phyloP scores from a whole-genome alignment of 2,329 filamentous ascomycete genomes.

The Fusarium tricinctum region DNA sequence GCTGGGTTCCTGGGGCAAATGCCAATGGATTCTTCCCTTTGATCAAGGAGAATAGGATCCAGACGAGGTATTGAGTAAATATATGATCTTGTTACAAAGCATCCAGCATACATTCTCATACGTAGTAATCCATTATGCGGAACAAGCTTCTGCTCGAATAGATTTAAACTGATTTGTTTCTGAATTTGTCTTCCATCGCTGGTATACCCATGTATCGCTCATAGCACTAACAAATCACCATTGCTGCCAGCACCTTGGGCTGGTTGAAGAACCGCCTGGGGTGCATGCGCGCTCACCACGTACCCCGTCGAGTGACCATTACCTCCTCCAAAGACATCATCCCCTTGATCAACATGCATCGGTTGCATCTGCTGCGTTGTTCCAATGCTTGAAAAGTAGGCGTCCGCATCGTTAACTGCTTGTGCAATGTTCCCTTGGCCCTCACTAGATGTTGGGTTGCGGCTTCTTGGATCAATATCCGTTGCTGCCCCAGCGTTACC shows the following conservation, averaged over 20 bases:
- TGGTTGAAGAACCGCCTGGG: conserved; percentile 81
- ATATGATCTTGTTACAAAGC: conserved; percentile 6
- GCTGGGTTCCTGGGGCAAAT: conserved; percentile 11
- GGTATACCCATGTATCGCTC: conserved; percentile 44
- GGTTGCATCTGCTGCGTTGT: conserved; percentile 78
- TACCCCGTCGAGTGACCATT: conserved; percentile 68
- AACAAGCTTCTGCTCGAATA: conserved; percentile 7
- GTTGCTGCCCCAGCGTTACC: conserved; percentile 66
- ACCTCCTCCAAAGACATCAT: conserved; percentile 72
- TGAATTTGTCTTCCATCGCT: conserved; percentile 39
- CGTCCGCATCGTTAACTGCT: conserved; percentile 87
- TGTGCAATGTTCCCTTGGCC: conserved; percentile 69
- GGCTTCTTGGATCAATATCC: conserved; percentile 62
- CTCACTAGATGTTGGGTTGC: conserved; percentile 47
- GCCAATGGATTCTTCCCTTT: conserved; percentile 20
- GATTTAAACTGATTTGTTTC: conserved; percentile 20
- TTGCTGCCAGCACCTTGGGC: conserved; percentile 74
- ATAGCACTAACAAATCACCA: conserved; percentile 79
- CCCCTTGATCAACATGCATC: conserved; percentile 75
- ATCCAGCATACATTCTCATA: not conserved
- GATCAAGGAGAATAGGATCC: conserved; percentile 21
- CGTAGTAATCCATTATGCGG: not conserved
- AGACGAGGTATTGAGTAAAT: conserved; percentile 1
- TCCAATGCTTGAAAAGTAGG: conserved; percentile 87
- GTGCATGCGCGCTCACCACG: conserved; percentile 86